A percentile compares a stretch with the other conserved stretches of the same genome.
Conservation (phyloP, 2,329 filamentous ascomycete species). For the Cladosporium austrohemisphaericum region DNA sequence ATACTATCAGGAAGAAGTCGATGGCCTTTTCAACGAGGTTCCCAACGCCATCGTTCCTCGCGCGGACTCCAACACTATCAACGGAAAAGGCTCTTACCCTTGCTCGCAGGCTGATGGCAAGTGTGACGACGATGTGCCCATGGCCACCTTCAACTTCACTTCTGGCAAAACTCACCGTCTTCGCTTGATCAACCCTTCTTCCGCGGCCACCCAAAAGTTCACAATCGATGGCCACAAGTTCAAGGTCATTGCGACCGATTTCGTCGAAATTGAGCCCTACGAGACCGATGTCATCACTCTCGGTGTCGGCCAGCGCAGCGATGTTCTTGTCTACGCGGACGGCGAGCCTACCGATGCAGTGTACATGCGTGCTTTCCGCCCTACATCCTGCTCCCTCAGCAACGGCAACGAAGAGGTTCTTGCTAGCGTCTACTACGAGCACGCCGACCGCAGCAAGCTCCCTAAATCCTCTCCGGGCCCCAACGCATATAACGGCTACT, state of each 20-base stretch:
- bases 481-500: constrained; percentile 36
- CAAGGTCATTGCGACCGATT: constrained; percentile 42
- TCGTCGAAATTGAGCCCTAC: constrained; percentile 42
- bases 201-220: constrained; percentile 41
- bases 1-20: constrained; percentile 25
- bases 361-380: constrained; percentile 18
- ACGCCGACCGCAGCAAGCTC: constrained; percentile 48
- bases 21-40: constrained; percentile 16
- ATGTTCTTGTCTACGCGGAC: constrained; percentile 36
- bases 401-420: constrained; percentile 42
- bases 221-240: constrained; percentile 43
- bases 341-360: constrained; percentile 21
- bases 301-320: constrained; percentile 41
- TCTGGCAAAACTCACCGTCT: constrained; percentile 41
- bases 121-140: constrained; percentile 24
- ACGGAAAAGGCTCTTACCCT: constrained; percentile 31
- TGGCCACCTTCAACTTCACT: constrained; percentile 39
- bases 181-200: constrained; percentile 42
- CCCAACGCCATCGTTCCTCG: constrained; percentile 18
- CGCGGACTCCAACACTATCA: constrained; percentile 32
- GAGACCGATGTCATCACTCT: constrained; percentile 38
- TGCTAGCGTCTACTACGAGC: constrained; percentile 64
- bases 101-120: constrained; percentile 25
- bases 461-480: constrained; percentile 44
- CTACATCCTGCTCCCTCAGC: constrained; percentile 37